phyloP scores from a whole-genome alignment of 75 land plant species.

The Sequoiadendron giganteum region DNA sequence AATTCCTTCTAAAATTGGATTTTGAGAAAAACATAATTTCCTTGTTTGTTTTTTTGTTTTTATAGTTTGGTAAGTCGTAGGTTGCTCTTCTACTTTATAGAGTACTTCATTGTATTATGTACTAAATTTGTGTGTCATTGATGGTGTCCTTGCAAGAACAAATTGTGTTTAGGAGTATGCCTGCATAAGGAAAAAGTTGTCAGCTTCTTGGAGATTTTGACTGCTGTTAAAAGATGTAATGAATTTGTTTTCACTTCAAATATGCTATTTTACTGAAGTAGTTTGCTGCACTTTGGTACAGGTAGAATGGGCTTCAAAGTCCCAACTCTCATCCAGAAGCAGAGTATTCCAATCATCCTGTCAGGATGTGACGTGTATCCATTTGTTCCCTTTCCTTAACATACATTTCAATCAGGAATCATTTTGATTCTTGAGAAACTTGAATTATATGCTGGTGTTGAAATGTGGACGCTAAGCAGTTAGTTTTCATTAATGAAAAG shows the following conservation, averaged over 20 bases:
- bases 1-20: no score
- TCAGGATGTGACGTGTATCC: constrained; percentile 91
- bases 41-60: not conserved
- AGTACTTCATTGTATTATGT: not conserved
- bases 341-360: constrained; percentile 79
- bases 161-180: not conserved
- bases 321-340: constrained; percentile 79
- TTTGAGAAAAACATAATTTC: not conserved
- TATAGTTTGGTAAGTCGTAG: not conserved
- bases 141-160: not conserved
- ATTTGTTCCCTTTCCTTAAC: constrained; percentile 21
- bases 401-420: not conserved
- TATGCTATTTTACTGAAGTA: not conserved
- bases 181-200: not conserved
- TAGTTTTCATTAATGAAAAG: constrained; percentile 9
- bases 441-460: not conserved
- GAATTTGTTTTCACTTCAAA: not conserved
- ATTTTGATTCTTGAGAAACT: not conserved
- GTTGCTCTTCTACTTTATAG: not conserved
- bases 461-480: not conserved
- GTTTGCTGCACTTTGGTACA: constrained; percentile 16
- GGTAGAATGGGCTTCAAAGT: constrained; percentile 76
- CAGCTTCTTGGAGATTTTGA: not conserved
- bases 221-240: not conserved
- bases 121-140: not conserved